Base-by-base conservation (phyloP, 2,329 filamentous ascomycete species). In the Aspergillus quadrilineatus region DNA sequence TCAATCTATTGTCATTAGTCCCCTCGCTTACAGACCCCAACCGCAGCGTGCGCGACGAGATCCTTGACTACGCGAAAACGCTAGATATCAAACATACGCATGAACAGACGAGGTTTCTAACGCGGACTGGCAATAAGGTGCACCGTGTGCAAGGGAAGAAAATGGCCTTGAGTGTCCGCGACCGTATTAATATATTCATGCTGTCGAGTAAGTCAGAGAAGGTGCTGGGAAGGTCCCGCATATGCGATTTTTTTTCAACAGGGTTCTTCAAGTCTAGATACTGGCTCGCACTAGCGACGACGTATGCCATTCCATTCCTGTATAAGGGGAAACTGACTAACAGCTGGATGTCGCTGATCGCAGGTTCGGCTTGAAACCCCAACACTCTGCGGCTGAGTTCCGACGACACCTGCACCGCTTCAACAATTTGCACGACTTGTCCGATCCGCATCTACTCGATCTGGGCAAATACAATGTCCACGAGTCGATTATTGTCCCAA, bases 1-100 rank as follows among this genome's bases (percentile, higher is more conserved):
- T 67, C 47, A 67, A 71, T 36, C 59, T 75, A n/a, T 66, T 74
- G 48, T 63, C 64, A 4, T 59, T 70, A 6, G 67, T 76, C 9
- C 67, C 68, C 4, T 75, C 61, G 7, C 26, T 50, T 8, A 46
- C 46, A 6, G 45, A 59, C 29, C 45, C 59, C 0, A 57, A 39
- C 4, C 58, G 57, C n/a, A 65, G 53, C 0, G 55, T 63, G 2
- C 46, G 61, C 12, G 60, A 64, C 12, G 64, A 67, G n/a, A 55
- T 67, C 10, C 4, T 53, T 10, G 50, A 61, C 8, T 61, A 47
- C 29, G 59, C 53, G 22, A 30, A 46, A 14, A 22, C 37, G n/a
- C 14, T 44, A 14, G 15, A 54, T 5, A 10, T 26, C 2, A 28
- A 56, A 4, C 9, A 22, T 5, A 28, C 56, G 15, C 55, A 51